Conservation (phyloP, 208 protist species). For the Crithidia mellificae region DNA sequence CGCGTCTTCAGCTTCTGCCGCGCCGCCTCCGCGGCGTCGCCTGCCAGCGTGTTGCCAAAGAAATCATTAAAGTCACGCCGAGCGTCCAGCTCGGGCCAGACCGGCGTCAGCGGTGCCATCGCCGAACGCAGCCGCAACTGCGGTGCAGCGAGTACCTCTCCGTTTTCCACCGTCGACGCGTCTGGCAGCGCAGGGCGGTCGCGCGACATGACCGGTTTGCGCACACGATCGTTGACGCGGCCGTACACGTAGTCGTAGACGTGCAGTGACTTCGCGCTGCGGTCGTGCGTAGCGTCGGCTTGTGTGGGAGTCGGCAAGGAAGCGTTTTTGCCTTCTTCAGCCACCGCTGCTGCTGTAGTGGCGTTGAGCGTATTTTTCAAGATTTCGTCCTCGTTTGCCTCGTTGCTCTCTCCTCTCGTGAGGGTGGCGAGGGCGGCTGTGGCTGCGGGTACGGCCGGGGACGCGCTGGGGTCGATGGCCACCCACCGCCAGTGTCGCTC, state of each 20-base stretch:
- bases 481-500: conserved; percentile 49
- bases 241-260: conserved; percentile 44
- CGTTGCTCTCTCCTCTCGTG: background rate
- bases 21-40: conserved; percentile 1
- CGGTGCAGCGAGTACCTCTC: conserved; percentile 8
- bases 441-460: background rate
- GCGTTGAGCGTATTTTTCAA: no score
- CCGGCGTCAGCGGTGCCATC: conserved; percentile 11
- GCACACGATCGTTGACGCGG: conserved; percentile 21
- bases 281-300: conserved; percentile 16
- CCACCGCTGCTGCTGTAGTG: background rate
- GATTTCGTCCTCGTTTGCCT: no score
- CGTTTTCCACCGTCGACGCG: conserved; percentile 24
- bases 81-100: conserved; percentile 14
- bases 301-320: conserved; percentile 14
- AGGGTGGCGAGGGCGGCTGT: background rate
- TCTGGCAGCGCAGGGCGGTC: conserved; percentile 22
- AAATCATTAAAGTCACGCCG: background rate
- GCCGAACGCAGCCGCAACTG: conserved; percentile 22
- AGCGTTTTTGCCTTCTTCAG: background rate
- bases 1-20: conserved; percentile 4
- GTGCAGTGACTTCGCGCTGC: conserved; percentile 18
- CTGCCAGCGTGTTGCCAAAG: conserved; percentile 7
- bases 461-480: conserved; percentile 14
- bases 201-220: conserved; percentile 7